Evolutionary conservation across 257 asterid species (phyloP).

Genomic region (Solanum ossicruentum): DNA sequence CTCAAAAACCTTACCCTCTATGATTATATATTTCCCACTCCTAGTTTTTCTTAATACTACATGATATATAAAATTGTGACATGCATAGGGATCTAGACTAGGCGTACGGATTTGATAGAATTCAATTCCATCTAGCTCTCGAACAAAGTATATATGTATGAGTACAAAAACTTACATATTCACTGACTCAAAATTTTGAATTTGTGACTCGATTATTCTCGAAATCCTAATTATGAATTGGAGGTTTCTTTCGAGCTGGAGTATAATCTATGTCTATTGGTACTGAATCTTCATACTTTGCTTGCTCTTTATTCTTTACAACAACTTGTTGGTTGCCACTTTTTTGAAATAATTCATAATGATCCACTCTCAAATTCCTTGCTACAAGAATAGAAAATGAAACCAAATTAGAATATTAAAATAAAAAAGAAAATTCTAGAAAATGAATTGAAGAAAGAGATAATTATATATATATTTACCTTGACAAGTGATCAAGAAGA

Average conservation of each 20-base stretch:
- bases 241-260: conserved; percentile 21
- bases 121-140: background rate
- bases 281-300: background rate
- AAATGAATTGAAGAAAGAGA: background rate
- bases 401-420: background rate
- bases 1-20: background rate
- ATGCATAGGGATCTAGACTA: background rate
- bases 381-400: background rate
- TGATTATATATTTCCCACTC: background rate
- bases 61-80: background rate
- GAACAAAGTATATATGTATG: background rate
- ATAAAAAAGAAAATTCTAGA: background rate
- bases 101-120: background rate
- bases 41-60: background rate
- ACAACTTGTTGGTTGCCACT: background rate
- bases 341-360: background rate
- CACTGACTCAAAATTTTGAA: background rate
- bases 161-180: background rate
- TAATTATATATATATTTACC: background rate
- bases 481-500: conserved; percentile 5
- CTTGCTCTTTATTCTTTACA: background rate
- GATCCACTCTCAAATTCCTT: background rate
- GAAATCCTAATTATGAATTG: conserved; percentile 11
- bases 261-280: conserved; percentile 8
- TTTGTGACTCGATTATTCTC: background rate